Evolutionary conservation across 345 rosid species (phyloP), one percentile per base, ranked within the genome.

Genomic region (Rhodamnia argentea): DNA sequence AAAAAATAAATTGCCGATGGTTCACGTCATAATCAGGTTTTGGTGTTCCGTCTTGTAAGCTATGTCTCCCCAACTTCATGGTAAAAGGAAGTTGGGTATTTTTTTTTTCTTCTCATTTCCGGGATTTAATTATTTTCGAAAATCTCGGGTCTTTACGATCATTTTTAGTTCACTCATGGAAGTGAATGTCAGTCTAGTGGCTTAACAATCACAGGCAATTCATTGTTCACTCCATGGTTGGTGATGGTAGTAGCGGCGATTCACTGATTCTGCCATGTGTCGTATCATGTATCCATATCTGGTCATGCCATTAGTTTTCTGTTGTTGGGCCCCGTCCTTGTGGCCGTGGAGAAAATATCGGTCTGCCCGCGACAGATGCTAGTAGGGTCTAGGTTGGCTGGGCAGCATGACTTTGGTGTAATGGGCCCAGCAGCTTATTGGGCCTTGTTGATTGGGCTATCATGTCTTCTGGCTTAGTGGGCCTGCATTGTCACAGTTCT

Each of bases 121-220:
- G 90, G 87, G 94, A 88, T 89, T 91, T 93, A 87, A 57, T 62
- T 91, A 91, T 92, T 93, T 92, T 85, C 83, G 64, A 89, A 89
- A 91, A 89, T 91, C 92, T 90, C 91, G 83, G 93, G 83, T 37
- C 13, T 37, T 70, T 37, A 70, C 47, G 20, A 10, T 70, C 47
- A 70, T 70, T 70, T 70, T 70, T 70, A 70, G 78, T 32, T 70
- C 78, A 32, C 78, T 70, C 42, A 9, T 40, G 78, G 47, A 37
- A 70, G 78, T 56, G 42, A 32, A 37, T 70, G 13, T 37, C 78
- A 50, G 47, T 70, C 78, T 70, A 70, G 78, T 70, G 78, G 78
- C 78, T 70, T 37, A 44, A 70, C 42, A 70, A 9, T 70, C 78
- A 18, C 78, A 70, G 78, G 78, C 78, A 70, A 70, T 70, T 64